Evolutionary conservation across 371 early-diverging fungal species (phyloP), one percentile per base, ranked within the genome.

Genomic region (Rhizomucor pusillus): DNA sequence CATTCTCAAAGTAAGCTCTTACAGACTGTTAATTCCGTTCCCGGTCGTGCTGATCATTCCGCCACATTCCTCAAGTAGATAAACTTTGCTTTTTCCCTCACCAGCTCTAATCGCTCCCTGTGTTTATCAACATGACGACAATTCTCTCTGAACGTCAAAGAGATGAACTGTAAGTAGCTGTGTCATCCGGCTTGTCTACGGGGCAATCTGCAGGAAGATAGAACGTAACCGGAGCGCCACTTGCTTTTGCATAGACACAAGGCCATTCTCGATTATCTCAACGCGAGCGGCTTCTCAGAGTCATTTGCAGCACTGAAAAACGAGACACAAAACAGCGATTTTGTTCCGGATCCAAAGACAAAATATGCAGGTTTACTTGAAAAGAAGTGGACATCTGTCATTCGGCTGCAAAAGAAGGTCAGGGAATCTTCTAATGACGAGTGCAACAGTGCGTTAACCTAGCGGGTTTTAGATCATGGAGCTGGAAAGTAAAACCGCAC

Each of bases 361-460:
- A 85, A 87, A 52, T 90, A 89, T 64, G 79, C 93, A 44, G 91
- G 90, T 45, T 63, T 95, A 39, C 75, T 96, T 52, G 94, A 94
- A 65, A 94, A 94, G 70, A 96, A 96, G 60, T 96, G 97, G 97
- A 90, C 90, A 6, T 90, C 93, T 13, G 91, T 94, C 11, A 87
- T 94, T 57, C 81, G 96, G 18, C 69, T 95, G 59, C 96, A 95
- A 60, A 90, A 90, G 60, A 95, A 94, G 86, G 90, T 88, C 67
- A 24, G 23, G 6, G 35, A 60, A 35, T 46, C 6, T 25, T n/a
- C 29, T n/a, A 47, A 29, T 29, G 29, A 29, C 29, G 29, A 5
- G 3, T 5, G 29, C 29, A 29, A 29, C 5, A 7, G 7, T 29
- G 29, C 20, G 24, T 37, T 40, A 50, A 33, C 11, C 0, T 34